These are phyloP conservation scores for Xylariaceae sp. DNA, from an alignment of 2,329 filamentous ascomycete species.

Conservation along the genomic window DNA sequence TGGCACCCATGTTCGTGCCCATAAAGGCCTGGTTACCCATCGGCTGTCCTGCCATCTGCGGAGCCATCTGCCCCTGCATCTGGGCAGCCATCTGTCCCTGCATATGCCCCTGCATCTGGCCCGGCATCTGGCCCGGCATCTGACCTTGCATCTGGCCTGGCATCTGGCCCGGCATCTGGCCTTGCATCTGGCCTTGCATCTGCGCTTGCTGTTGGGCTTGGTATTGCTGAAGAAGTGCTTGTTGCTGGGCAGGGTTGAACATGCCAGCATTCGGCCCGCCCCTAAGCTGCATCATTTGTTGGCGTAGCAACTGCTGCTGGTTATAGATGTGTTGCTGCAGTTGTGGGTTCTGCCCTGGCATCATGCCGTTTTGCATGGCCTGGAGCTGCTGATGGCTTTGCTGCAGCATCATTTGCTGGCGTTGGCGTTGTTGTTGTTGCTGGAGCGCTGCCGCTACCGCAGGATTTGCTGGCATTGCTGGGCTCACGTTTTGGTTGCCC, in stretches of 20 bases:
- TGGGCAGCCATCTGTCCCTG: too few relatives aligned
- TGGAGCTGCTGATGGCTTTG: slow-evolving; percentile 28
- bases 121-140: slow-evolving; percentile 39
- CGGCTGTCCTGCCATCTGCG: too few relatives aligned
- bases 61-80: too few relatives aligned
- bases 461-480: slow-evolving; percentile 33
- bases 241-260: slow-evolving; percentile 35
- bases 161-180: slow-evolving; percentile 30
- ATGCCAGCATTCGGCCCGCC: slow-evolving; percentile 36
- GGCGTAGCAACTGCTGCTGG: slow-evolving; percentile 25
- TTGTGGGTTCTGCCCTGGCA: slow-evolving; percentile 34
- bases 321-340: slow-evolving; percentile 25
- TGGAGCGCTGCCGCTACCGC: slow-evolving; percentile 41
- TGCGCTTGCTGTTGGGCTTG: slow-evolving; percentile 32
- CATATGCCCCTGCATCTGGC: too few relatives aligned
- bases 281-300: slow-evolving; percentile 35
- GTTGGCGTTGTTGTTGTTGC: slow-evolving; percentile 23
- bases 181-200: slow-evolving; percentile 20
- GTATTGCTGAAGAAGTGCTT: slow-evolving; percentile 30
- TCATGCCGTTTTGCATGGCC: slow-evolving; percentile 28
- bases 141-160: slow-evolving; percentile 33
- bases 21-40: too few relatives aligned
- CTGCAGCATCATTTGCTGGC: slow-evolving; percentile 16
- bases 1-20: too few relatives aligned
- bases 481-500: slow-evolving; percentile 36